Conservation (phyloP, 805 yeast genomes). For the Pichia paraexigua region DNA sequence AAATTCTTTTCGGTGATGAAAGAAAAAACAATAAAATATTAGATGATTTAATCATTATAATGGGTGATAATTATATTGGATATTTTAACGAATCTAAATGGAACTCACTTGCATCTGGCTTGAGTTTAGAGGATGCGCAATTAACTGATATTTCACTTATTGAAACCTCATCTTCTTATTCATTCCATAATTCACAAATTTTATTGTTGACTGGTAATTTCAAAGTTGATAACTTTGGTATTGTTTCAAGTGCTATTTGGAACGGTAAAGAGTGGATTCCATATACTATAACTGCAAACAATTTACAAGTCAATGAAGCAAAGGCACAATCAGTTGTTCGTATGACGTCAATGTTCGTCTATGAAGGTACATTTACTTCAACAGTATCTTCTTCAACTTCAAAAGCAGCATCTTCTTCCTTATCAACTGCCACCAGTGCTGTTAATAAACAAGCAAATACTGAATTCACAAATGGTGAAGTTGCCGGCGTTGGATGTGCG, state of each 20-base stretch:
- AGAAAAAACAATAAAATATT: conserved; percentile 37
- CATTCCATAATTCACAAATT: conserved; percentile 36
- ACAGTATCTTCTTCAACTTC: conserved; percentile 13
- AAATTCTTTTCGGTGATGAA: conserved; percentile 16
- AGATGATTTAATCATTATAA: conserved; percentile 33
- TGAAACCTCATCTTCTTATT: conserved; percentile 22
- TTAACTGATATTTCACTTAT: conserved; percentile 34
- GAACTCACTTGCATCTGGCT: conserved; percentile 34
- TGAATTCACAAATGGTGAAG: conserved; percentile 45
- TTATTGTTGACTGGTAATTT: conserved; percentile 55
- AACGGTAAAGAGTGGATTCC: conserved; percentile 68
- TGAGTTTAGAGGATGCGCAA: conserved; percentile 27
- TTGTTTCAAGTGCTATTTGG: conserved; percentile 52
- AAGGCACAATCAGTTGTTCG: conserved; percentile 26
- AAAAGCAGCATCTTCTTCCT: conserved; percentile 5
- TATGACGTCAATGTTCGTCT: conserved; percentile 31
- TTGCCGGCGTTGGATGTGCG: conserved; percentile 63
- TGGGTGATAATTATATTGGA: conserved; percentile 34
- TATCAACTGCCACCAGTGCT: conserved; percentile 7
- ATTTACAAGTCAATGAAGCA: conserved; percentile 19
- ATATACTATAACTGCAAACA: conserved; percentile 37
- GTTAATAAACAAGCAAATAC: conserved; percentile 7
- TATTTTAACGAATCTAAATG: conserved; percentile 42
- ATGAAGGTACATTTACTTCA: conserved; percentile 24
- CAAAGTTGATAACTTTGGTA: conserved; percentile 42